phyloP scores from a whole-genome alignment of 352 stramenopile species.

The Lagenidium sp. region DNA sequence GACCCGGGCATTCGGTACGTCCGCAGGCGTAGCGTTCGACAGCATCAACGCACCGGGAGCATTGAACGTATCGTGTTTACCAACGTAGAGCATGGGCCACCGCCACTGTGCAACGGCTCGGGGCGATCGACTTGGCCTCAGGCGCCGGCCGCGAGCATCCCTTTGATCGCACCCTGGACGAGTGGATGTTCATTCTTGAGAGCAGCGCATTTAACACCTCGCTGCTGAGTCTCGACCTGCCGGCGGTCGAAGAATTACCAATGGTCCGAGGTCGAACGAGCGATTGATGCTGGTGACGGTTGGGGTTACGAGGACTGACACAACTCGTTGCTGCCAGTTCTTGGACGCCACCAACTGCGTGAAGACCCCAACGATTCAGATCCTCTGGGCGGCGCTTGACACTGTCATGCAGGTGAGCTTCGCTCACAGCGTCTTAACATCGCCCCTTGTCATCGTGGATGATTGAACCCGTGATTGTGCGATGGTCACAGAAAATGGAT shows the following conservation, averaged over 20 bases:
- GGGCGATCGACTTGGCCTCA: too few species aligned
- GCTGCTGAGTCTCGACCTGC: constrained; percentile 56
- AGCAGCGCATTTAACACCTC: constrained; percentile 65
- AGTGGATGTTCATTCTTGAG: constrained; percentile 86
- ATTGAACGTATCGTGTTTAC: too few species aligned
- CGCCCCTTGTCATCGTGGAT: too few species aligned
- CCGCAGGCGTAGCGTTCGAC: too few species aligned
- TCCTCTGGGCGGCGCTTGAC: constrained; percentile 73
- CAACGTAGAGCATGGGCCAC: not conserved
- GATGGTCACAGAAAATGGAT: constrained; percentile 56
- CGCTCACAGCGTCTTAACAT: too few species aligned
- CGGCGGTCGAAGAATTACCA: constrained; percentile 55
- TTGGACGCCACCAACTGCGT: constrained; percentile 62
- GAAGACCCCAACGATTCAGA: constrained; percentile 71
- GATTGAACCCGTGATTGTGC: not conserved
- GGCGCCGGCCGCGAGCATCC: too few species aligned
- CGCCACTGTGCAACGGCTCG: too few species aligned
- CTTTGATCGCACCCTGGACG: constrained; percentile 42
- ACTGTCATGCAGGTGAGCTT: constrained; percentile 77
- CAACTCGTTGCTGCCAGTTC: too few species aligned
- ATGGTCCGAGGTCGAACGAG: constrained; percentile 11
- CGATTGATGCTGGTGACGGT: not conserved
- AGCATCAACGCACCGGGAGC: too few species aligned
- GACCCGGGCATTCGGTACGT: constrained; percentile 72
- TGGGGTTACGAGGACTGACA: too few species aligned